Evolutionary conservation across 1,284 basidiomycete genomes (phyloP), one percentile per base, ranked within the genome.

Genomic region (Apiotrichum sp.): DNA sequence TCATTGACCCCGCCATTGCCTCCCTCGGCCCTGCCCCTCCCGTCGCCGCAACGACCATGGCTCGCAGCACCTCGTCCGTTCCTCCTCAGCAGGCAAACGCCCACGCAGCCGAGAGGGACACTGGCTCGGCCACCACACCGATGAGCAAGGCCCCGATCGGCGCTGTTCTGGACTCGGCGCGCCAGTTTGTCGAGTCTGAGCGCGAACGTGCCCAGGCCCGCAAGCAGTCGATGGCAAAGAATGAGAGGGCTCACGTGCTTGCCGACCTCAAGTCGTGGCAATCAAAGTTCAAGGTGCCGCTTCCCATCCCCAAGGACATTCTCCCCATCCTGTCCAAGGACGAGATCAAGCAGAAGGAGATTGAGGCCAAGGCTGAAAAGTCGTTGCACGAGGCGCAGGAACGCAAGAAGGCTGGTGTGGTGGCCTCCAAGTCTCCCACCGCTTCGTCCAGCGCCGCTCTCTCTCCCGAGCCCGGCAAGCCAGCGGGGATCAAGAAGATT

Each of bases 211-310:
- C 93, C 53, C 86, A 88, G 47, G 87, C 91, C 78, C 95, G 92
- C 81, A 86, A 89, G 77, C 89, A 92, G 68, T 87, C 87, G 29
- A 78, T 95, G 49, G 84, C 86, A 56, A 95, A 93, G 82, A 89
- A 83, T 69, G 95, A 97, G 73, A 62, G 73, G 46, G 71, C 74
- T 33, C 61, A 63, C 36, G 65, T 69, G 42, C 52, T 97, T 78
- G 87, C 91, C 10, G 93, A 98, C 50, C 79, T 98, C 50, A 83
- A 92, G 71, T 88, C 88, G 75, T 98, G 97, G 79, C 90, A 89
- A 65, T 83, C 88, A 72, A 87, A 78, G 62, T 98, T 98, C 84
- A 96, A 95, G 83, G 84, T 96, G 52, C 93, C 93, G 70, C 87
- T 92, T 70, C 89, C 92, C 7, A 89, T 97, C 63, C 93, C 92